Evolutionary conservation across 2,329 filamentous ascomycete species (phyloP).

Genomic region (Cytospora piceicola): DNA sequence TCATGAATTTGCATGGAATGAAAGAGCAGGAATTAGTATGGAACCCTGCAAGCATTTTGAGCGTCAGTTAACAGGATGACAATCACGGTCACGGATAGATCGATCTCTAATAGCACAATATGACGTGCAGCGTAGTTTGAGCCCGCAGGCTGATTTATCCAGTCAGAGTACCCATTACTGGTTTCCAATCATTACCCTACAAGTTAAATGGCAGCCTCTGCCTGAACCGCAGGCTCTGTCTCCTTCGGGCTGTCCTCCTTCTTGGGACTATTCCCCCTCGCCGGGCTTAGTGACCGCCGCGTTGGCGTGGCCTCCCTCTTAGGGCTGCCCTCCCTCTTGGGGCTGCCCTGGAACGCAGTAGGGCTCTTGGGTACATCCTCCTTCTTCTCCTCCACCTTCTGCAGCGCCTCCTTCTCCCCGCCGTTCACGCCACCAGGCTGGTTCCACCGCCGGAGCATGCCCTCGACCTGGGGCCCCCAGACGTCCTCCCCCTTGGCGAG

Average conservation of each 20-base stretch:
- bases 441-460: slow-evolving; percentile 50
- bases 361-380: slow-evolving; percentile 23
- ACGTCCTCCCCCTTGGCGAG: slow-evolving; percentile 75
- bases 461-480: slow-evolving; percentile 77
- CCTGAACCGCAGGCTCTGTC: background rate
- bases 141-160: background rate
- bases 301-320: slow-evolving; percentile 4
- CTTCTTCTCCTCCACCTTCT: slow-evolving; percentile 26
- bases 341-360: background rate
- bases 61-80: background rate
- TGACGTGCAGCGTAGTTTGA: background rate
- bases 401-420: slow-evolving; percentile 30
- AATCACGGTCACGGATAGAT: slow-evolving; percentile 13
- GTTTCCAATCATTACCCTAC: background rate
- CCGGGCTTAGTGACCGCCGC: background rate
- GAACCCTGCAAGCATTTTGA: background rate
- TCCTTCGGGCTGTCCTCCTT: slow-evolving; percentile 8
- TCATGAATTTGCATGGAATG: slow-evolving; percentile 11
- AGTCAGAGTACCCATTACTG: background rate
- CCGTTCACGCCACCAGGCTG: slow-evolving; percentile 31
- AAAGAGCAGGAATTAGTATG: background rate
- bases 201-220: background rate
- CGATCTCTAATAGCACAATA: slow-evolving; percentile 1
- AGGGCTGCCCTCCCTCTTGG: slow-evolving; percentile 11
- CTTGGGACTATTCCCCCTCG: slow-evolving; percentile 1